These are phyloP conservation scores for Umbelopsis isabellina DNA, from an alignment of 192 early-diverging fungal species.

Conservation along the genomic window DNA sequence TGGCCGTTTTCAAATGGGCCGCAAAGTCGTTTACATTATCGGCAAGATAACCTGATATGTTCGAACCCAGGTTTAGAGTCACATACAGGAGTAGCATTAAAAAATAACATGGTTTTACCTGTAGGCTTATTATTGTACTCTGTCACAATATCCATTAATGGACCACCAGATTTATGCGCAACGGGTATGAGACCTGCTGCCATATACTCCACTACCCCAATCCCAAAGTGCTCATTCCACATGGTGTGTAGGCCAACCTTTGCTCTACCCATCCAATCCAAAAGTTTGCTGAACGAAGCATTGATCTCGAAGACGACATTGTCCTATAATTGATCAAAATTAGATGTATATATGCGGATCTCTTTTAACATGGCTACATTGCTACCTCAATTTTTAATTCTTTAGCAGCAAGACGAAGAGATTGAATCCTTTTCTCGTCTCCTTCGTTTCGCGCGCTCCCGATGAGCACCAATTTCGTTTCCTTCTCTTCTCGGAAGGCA, in stretches of 20 bases:
- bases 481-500: slow-evolving; percentile 41
- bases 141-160: slow-evolving; percentile 82
- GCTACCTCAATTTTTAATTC: slow-evolving; percentile 62
- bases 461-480: slow-evolving; percentile 72
- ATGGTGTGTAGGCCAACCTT: slow-evolving; percentile 94
- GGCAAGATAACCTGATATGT: slow-evolving; percentile 66
- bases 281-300: slow-evolving; percentile 72
- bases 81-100: no score
- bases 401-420: slow-evolving; percentile 50
- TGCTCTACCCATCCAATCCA: slow-evolving; percentile 59
- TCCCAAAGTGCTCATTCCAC: slow-evolving; percentile 99
- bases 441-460: slow-evolving; percentile 84
- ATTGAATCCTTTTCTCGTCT: slow-evolving; percentile 71
- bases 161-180: slow-evolving; percentile 85
- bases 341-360: background rate
- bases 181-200: slow-evolving; percentile 83
- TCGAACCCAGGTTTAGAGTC: background rate
- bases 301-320: slow-evolving; percentile 83
- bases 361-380: background rate
- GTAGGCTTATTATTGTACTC: slow-evolving; percentile 44
- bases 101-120: slow-evolving; percentile 23
- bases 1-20: slow-evolving; percentile 48
- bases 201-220: slow-evolving; percentile 98
- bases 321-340: slow-evolving; percentile 43
- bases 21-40: slow-evolving; percentile 69